These are phyloP conservation scores for Williopsis jadinii DNA, from an alignment of 1,139 yeast genomes.

Conservation along the genomic window DNA sequence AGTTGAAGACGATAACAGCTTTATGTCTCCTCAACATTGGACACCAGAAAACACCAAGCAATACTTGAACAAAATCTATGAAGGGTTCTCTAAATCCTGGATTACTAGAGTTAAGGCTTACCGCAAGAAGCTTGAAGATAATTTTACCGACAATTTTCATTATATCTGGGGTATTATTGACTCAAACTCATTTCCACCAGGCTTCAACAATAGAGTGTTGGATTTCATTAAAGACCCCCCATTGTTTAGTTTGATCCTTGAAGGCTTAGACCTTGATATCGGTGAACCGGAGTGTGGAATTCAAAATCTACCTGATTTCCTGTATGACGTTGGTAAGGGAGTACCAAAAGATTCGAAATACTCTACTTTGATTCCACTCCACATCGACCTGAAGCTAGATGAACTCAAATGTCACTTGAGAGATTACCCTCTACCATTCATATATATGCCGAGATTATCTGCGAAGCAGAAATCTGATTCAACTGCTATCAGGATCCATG, in stretches of 20 bases:
- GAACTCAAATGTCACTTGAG: slow-evolving; percentile 54
- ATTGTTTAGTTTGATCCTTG: slow-evolving; percentile 49
- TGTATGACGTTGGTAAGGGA: slow-evolving; percentile 74
- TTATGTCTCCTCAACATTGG: not conserved
- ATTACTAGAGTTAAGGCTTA: slow-evolving; percentile 48
- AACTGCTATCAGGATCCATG: slow-evolving; percentile 32
- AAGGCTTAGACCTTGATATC: slow-evolving; percentile 48
- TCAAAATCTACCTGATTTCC: slow-evolving; percentile 48
- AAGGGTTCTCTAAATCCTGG: slow-evolving; percentile 70
- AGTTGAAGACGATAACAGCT: not conserved
- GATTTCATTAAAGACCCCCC: slow-evolving; percentile 59
- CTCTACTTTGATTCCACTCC: slow-evolving; percentile 62
- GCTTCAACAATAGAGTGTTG: slow-evolving; percentile 46
- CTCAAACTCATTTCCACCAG: slow-evolving; percentile 35
- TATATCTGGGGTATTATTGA: slow-evolving; percentile 44
- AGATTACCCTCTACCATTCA: slow-evolving; percentile 56
- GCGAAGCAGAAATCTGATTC: slow-evolving; percentile 27
- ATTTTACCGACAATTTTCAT: slow-evolving; percentile 45
- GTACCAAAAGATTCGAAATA: slow-evolving; percentile 65
- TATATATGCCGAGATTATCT: slow-evolving; percentile 34
- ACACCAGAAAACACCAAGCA: not conserved
- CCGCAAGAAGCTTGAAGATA: slow-evolving; percentile 34
- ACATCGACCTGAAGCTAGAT: slow-evolving; percentile 36
- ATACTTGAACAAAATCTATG: slow-evolving; percentile 24
- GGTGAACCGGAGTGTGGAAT: slow-evolving; percentile 49